Conservation (phyloP, 2,329 filamentous ascomycete species). For the Xylaria sp. region DNA sequence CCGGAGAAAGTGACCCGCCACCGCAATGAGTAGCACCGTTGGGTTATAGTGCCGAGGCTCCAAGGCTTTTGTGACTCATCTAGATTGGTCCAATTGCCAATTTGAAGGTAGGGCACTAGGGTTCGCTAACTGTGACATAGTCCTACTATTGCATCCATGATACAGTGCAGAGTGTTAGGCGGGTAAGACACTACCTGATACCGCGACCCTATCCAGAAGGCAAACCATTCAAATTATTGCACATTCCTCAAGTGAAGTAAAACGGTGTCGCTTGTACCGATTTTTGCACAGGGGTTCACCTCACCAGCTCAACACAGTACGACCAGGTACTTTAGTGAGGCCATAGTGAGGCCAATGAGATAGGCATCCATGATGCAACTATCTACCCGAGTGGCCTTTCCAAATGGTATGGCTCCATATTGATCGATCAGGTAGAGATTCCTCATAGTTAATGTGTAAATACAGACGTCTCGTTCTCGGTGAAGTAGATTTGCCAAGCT, state of each 20-base stretch:
- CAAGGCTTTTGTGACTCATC: constrained; percentile 29
- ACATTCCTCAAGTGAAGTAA: constrained; percentile 27
- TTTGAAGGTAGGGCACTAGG: constrained; percentile 9
- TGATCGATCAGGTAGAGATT: not conserved
- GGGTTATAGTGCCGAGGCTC: constrained; percentile 9
- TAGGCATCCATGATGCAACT: constrained; percentile 2
- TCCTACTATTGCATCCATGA: constrained; percentile 19
- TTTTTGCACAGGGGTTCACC: constrained; percentile 9
- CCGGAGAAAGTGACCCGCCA: too few species aligned
- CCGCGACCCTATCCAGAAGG: constrained; percentile 14
- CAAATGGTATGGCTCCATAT: constrained; percentile 13
- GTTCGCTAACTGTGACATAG: constrained; percentile 28
- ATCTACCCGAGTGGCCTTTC: not conserved
- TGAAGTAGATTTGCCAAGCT: constrained; percentile 31
- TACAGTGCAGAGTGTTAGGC: constrained; percentile 26
- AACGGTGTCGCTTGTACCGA: constrained; percentile 6
- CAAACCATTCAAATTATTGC: constrained; percentile 25
- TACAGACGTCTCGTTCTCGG: constrained; percentile 10
- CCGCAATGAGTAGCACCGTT: too few species aligned
- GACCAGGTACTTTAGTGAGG: constrained; percentile 11
- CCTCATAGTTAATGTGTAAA: not conserved
- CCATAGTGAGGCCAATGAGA: constrained; percentile 20
- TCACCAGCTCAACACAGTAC: constrained; percentile 7
- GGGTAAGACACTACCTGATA: constrained; percentile 23
- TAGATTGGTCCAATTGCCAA: constrained; percentile 26